Conservation (phyloP, 805 yeast species). For the Vanderwaltozyma yarrowii region DNA sequence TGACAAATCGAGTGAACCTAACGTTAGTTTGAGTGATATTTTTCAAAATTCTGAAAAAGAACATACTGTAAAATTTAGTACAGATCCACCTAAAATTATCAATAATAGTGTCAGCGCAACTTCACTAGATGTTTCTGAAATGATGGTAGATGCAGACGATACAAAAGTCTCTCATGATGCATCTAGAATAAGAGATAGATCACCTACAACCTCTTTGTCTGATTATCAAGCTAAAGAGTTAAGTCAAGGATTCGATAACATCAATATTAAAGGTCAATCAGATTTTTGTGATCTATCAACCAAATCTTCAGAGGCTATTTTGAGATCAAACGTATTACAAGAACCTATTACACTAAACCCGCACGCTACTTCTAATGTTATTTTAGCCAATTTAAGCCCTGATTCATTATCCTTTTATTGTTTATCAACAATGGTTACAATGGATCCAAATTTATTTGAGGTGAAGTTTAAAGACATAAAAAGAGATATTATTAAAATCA, state of each 20-base stretch:
- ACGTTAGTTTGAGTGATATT: conserved; percentile 21
- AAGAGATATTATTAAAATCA: conserved; percentile 16
- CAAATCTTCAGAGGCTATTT: no score
- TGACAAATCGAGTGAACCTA: neutral
- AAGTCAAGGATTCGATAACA: neutral
- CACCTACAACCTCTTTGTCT: neutral
- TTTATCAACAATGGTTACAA: conserved; percentile 4
- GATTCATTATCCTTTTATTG: conserved; percentile 10
- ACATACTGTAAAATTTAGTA: conserved; percentile 20
- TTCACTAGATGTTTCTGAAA: neutral
- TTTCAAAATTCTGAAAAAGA: conserved; percentile 8
- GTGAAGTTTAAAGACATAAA: neutral
- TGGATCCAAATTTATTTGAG: neutral
- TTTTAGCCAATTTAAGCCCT: no score
- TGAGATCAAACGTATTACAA: no score
- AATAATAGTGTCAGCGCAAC: conserved; percentile 2
- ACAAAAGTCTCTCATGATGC: neutral
- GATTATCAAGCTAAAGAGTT: neutral
- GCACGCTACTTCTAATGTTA: no score
- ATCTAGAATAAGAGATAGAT: neutral
- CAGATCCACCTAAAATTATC: conserved; percentile 20
- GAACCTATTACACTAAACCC: neutral
- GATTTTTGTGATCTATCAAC: no score
- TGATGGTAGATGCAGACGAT: neutral
- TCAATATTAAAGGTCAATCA: neutral